Evolutionary conservation across 2,329 filamentous ascomycete genomes (phyloP).

Genomic region (Domatiomyces globalis): DNA sequence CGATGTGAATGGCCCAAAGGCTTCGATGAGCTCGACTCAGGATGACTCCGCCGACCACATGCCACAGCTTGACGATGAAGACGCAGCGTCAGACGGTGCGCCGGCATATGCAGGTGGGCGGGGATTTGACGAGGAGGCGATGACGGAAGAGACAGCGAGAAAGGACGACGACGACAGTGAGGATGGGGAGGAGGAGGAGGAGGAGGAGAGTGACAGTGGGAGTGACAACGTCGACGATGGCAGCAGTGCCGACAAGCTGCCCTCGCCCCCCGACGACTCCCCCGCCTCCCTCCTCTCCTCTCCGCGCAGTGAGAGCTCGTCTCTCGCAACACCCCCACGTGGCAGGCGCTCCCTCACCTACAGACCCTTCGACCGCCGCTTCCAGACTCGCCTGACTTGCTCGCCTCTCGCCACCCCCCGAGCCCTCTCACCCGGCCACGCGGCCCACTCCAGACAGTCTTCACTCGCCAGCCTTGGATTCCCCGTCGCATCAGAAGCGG

Average conservation of each 20-base stretch:
- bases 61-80: neutral
- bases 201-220: neutral
- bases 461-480: conserved; percentile 61
- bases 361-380: conserved; percentile 85
- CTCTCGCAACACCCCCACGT: conserved; percentile 42
- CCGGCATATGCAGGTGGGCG: neutral
- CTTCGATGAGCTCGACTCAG: conserved; percentile 1
- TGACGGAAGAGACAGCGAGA: neutral
- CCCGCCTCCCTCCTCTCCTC: conserved; percentile 55
- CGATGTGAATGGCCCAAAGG: neutral
- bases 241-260: conserved; percentile 48
- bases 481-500: conserved; percentile 41
- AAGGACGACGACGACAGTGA: neutral
- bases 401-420: conserved; percentile 46
- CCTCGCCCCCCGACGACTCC: conserved; percentile 68
- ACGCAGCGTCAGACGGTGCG: neutral
- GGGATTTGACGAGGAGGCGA: neutral
- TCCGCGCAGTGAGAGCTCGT: conserved; percentile 18
- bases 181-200: neutral
- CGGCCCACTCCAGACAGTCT: conserved; percentile 63
- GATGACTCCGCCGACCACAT: neutral
- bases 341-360: conserved; percentile 69
- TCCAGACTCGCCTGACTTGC: conserved; percentile 71
- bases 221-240: conserved; percentile 15
- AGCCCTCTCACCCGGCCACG: conserved; percentile 62